Percentiles rank a stretch among this genome's conserved stretches.
These are phyloP conservation scores for Lentinula edodes DNA, from an alignment of 768 basidiomycete genomes.

Conservation along the genomic window DNA sequence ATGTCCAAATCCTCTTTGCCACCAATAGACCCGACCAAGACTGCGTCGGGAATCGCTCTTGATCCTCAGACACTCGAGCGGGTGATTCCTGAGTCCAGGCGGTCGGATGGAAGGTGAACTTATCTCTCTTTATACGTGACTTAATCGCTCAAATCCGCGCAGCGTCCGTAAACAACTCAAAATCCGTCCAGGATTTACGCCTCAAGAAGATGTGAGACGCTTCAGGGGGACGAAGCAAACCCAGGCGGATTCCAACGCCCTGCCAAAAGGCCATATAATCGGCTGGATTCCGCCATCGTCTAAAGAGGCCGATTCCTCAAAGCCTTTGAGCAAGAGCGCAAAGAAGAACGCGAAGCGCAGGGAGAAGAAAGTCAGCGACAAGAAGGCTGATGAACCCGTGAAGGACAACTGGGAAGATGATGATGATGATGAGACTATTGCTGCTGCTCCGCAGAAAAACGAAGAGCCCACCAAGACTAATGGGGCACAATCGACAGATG, in stretches of 20 bases:
- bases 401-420: conserved; percentile 21
- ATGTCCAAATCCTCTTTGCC: conserved; percentile 44
- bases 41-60: conserved; percentile 73
- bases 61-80: conserved; percentile 85
- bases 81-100: conserved; percentile 79
- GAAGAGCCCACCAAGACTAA: background rate
- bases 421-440: conserved; percentile 15
- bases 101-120: conserved; percentile 77
- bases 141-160: conserved; percentile 13
- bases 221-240: conserved; percentile 78
- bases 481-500: background rate
- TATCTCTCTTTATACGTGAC: conserved; percentile 20
- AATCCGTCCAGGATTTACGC: conserved; percentile 90
- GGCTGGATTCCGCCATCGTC: conserved; percentile 66
- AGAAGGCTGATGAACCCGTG: conserved; percentile 39
- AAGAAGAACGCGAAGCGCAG: conserved; percentile 78
- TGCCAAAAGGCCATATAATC: conserved; percentile 78
- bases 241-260: conserved; percentile 55
- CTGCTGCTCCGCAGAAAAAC: background rate
- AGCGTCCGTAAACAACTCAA: conserved; percentile 86
- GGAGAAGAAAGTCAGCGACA: conserved; percentile 53
- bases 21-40: conserved; percentile 64
- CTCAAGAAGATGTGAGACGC: conserved; percentile 87
- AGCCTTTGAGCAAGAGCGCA: conserved; percentile 70
- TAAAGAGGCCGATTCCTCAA: conserved; percentile 17